A percentile compares a stretch with the other conserved stretches of the same genome.
These are phyloP conservation scores for Colletotrichum caudatum DNA, from an alignment of 2,329 filamentous ascomycete genomes.

Conservation along the genomic window DNA sequence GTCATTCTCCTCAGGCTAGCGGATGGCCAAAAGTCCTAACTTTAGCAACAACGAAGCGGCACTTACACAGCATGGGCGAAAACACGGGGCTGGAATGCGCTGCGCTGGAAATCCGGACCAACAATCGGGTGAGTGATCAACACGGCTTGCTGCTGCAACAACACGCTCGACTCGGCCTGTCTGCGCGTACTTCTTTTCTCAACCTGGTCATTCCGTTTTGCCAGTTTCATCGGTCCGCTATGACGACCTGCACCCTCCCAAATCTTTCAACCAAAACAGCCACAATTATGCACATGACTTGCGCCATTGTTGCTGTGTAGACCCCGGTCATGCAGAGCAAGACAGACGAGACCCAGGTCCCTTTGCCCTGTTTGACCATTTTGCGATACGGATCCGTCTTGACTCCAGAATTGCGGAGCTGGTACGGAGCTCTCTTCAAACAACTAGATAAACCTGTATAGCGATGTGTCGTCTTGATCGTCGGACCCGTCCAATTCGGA, in stretches of 20 bases:
- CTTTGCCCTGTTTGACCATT: slow-evolving; percentile 15
- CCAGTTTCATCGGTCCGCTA: neutral
- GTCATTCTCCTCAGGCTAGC: slow-evolving; percentile 2
- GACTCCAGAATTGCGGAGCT: slow-evolving; percentile 31
- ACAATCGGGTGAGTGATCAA: slow-evolving; percentile 20
- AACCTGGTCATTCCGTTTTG: neutral
- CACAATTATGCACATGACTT: slow-evolving; percentile 24
- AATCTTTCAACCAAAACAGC: slow-evolving; percentile 1
- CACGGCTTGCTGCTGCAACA: slow-evolving; percentile 5
- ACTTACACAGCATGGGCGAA: slow-evolving; percentile 27
- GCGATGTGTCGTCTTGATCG: slow-evolving; percentile 40
- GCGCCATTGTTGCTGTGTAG: slow-evolving; percentile 5
- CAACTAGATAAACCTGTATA: neutral
- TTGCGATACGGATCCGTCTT: slow-evolving; percentile 2
- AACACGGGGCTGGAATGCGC: slow-evolving; percentile 29
- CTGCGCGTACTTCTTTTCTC: neutral
- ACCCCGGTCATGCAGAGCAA: neutral
- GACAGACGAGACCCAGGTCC: neutral
- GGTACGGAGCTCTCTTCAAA: slow-evolving; percentile 17
- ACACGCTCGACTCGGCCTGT: neutral
- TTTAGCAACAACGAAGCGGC: slow-evolving; percentile 38
- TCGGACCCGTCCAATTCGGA: slow-evolving; percentile 14
- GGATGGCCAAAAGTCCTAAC: slow-evolving; percentile 34
- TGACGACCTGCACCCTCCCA: neutral
- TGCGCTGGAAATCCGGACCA: slow-evolving; percentile 31